Percentiles rank a stretch among this genome's conserved stretches.
phyloP scores from a whole-genome alignment of 2,329 filamentous ascomycete genomes.

The Aureobasidium sp. region DNA sequence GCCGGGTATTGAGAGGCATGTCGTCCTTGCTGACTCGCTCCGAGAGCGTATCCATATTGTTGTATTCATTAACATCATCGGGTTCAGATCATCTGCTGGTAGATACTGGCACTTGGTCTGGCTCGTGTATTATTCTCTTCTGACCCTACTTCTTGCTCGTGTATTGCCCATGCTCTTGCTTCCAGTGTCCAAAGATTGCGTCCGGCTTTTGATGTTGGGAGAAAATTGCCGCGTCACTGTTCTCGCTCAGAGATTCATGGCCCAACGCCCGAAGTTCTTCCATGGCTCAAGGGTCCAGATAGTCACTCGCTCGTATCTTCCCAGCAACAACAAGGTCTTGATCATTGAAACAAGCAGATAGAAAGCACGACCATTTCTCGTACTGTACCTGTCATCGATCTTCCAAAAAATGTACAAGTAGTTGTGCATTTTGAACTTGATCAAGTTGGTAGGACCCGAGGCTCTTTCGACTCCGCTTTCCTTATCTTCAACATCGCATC shows the following conservation, averaged over 20 bases:
- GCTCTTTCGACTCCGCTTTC: background rate
- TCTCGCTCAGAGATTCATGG: background rate
- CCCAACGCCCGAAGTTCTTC: background rate
- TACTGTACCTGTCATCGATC: no score
- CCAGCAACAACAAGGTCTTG: background rate
- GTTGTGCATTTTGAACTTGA: background rate
- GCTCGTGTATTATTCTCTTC: conserved; percentile 6
- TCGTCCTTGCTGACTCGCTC: conserved; percentile 5
- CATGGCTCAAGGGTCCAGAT: background rate
- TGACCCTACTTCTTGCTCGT: background rate
- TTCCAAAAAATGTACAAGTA: no score
- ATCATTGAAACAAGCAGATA: background rate
- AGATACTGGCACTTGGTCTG: background rate
- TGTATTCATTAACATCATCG: background rate
- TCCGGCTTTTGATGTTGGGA: background rate
- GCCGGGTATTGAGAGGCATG: conserved; percentile 9
- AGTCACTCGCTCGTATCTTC: background rate
- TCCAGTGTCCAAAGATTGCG: background rate
- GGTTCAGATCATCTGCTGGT: background rate
- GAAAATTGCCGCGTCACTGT: background rate
- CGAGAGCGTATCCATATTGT: conserved; percentile 5
- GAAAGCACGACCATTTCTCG: background rate
- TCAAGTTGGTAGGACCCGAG: background rate
- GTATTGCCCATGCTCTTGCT: background rate
- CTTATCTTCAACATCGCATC: conserved; percentile 1